These are phyloP conservation scores for Erodium moschatum DNA, from an alignment of 441 rosid species.

Conservation along the genomic window DNA sequence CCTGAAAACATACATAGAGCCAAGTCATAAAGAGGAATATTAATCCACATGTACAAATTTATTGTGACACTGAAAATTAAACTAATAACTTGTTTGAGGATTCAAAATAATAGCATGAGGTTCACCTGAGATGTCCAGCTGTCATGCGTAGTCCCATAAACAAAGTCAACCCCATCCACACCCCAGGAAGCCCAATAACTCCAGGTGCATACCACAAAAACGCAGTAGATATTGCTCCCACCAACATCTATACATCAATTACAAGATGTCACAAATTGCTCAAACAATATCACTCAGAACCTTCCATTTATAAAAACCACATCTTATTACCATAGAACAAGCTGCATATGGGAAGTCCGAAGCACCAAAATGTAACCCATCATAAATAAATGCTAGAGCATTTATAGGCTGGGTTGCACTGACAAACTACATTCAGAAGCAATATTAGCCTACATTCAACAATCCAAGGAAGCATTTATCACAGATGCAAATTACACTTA, in stretches of 20 bases:
- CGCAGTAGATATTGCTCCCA: slow-evolving; percentile 41
- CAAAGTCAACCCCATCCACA: slow-evolving; percentile 33
- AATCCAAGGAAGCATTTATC: slow-evolving; percentile 1
- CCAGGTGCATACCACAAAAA: slow-evolving; percentile 30
- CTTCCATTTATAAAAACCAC: neutral
- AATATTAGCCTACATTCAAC: neutral
- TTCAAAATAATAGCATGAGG: too few species aligned
- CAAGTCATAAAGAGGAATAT: too few species aligned
- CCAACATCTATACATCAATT: slow-evolving; percentile 49
- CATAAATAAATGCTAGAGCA: slow-evolving; percentile 84
- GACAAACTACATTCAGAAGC: slow-evolving; percentile 44
- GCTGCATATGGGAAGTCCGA: slow-evolving; percentile 95
- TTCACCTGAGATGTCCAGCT: slow-evolving; percentile 33
- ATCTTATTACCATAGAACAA: slow-evolving; percentile 53
- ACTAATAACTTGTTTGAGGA: too few species aligned
- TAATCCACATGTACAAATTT: too few species aligned
- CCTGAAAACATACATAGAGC: slow-evolving; percentile 14
- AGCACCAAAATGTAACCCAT: slow-evolving; percentile 90
- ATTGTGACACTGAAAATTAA: too few species aligned
- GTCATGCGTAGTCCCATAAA: slow-evolving; percentile 36
- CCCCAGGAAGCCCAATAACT: slow-evolving; percentile 30
- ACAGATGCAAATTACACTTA: slow-evolving; percentile 24
- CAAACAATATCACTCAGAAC: too few species aligned
- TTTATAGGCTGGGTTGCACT: slow-evolving; percentile 87
- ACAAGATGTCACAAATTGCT: slow-evolving; percentile 13